Base-by-base conservation (phyloP, 2,329 filamentous ascomycete genomes). In the Ophiostoma piceae region DNA sequence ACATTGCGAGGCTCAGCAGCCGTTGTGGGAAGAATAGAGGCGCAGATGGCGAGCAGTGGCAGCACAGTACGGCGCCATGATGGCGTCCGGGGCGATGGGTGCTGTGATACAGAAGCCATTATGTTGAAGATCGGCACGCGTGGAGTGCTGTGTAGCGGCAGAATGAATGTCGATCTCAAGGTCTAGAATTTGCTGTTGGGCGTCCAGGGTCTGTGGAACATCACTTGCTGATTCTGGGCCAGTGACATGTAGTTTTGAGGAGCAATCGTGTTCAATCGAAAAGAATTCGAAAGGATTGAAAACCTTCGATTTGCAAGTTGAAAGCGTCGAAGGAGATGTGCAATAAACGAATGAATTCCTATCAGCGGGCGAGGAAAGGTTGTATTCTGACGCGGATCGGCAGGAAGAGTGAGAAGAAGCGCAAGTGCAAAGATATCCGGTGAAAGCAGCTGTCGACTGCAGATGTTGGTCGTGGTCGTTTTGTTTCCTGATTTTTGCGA, bases 61-160 rank as follows among this genome's bases (percentile, higher is more conserved):
- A 76, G 41, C 19, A 76, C 11, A 29, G 72, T 67, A 29, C 74
- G 43, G 6, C 75, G 68, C 78, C 77, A 77, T n/a, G 65, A 47
- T 74, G 72, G 74, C 73, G 75, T 74, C 73, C 75, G 72, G 70
- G 73, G 74, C 65, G 69, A 71, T 71, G 71, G 73, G 67, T 66
- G 67, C 67, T 54, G 66, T 68, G 70, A 69, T 66, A 71, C 68
- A 41, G 71, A 64, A 68, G 32, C 57, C 69, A 71, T 72, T 64
- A 22, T 65, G 35, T 32, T 39, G 66, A 35, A 37, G 69, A 71
- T 71, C 70, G 68, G 54, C 71, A 66, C 43, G 47, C 26, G 47
- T 47, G 6, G 47, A 26, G 37, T 41, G 64, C 51, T 37, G 47
- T 51, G 51, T 57, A 57, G 51, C 51, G 51, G 51, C 51, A 8